Evolutionary conservation across 1,139 yeast genomes (phyloP), one percentile per base, ranked within the genome.

Genomic region (Taiozyma sp.): DNA sequence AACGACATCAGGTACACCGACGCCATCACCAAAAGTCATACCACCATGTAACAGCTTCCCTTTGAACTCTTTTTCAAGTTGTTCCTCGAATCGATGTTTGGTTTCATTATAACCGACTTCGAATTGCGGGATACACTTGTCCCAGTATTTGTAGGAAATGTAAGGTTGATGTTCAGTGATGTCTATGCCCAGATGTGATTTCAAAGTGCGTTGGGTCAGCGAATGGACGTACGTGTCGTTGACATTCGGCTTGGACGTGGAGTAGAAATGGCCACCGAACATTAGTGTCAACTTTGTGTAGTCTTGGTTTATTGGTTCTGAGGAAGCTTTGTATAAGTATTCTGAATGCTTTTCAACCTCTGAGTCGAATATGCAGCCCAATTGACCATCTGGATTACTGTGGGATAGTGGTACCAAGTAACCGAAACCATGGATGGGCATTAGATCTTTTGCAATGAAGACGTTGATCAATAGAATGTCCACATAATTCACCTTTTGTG

Each of bases 321-420:
- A 22, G 29, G 19, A 1, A 7, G 52, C 42, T 9, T 34, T 44
- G 47, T 58, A 57, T 16, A 76, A 59, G 13, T 67, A 64, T 37
- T 63, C 57, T 29, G 77, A 71, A 52, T 76, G 69, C 55, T 75
- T 72, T 62, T 83, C 91, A 14, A 88, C 79, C 47, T 88, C 90
- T 1, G 97, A 88, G 65, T 93, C 98, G 67, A 87, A 93, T 34
- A 93, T 89, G 2, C 89, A 89, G 2, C 99, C 99, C 43, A 93
- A 72, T 21, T 90, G 69, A 24, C 79, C 74, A 48, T 82, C 84
- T 1, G 80, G 77, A 59, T 88, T 85, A 8, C 65, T 59, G 35
- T 65, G 62, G 43, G 69, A 68, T 62, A 69, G 75, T 41, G 99
- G 99, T 3, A 89, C 88, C 50, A 93, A 75, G 60, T 87, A 89